phyloP scores from a whole-genome alignment of 352 stramenopile genomes.

The Phytophthora cactorum region DNA sequence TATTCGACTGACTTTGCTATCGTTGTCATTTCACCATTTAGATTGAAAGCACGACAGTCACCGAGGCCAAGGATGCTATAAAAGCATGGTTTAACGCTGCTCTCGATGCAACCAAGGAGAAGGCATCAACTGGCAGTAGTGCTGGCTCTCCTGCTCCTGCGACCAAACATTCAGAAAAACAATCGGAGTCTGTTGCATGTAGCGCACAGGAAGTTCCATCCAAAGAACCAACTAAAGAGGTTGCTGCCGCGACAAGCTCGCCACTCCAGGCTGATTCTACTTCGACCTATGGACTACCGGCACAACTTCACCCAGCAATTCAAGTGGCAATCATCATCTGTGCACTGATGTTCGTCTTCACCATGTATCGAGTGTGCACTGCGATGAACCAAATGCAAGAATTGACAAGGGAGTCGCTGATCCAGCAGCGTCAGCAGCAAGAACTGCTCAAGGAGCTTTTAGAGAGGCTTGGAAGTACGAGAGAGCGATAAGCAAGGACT shows the following conservation, averaged over 20 bases:
- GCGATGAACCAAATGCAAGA: conserved; percentile 67
- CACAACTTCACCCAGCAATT: conserved; percentile 33
- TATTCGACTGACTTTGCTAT: neutral
- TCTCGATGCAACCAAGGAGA: conserved; percentile 29
- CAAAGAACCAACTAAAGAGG: conserved; percentile 2
- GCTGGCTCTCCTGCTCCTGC: conserved; percentile 1
- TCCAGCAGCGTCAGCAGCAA: conserved; percentile 71
- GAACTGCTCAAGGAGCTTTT: conserved; percentile 70
- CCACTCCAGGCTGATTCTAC: neutral
- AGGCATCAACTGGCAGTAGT: neutral
- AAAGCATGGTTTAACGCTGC: conserved; percentile 62
- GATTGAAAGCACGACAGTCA: conserved; percentile 83
- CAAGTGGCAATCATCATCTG: conserved; percentile 58
- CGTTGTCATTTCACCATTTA: conserved; percentile 22
- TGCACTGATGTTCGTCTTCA: conserved; percentile 74
- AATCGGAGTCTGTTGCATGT: neutral
- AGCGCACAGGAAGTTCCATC: neutral
- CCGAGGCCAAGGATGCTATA: conserved; percentile 68
- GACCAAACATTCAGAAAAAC: conserved; percentile 1
- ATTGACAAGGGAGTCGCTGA: conserved; percentile 59
- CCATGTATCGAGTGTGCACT: conserved; percentile 62
- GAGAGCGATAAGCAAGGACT: conserved; percentile 2
- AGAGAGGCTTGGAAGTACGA: conserved; percentile 37
- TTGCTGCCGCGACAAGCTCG: neutral
- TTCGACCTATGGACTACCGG: neutral